Base-by-base conservation (phyloP, 2,329 filamentous ascomycete genomes). In the Torrubiellomyces zombiae region DNA sequence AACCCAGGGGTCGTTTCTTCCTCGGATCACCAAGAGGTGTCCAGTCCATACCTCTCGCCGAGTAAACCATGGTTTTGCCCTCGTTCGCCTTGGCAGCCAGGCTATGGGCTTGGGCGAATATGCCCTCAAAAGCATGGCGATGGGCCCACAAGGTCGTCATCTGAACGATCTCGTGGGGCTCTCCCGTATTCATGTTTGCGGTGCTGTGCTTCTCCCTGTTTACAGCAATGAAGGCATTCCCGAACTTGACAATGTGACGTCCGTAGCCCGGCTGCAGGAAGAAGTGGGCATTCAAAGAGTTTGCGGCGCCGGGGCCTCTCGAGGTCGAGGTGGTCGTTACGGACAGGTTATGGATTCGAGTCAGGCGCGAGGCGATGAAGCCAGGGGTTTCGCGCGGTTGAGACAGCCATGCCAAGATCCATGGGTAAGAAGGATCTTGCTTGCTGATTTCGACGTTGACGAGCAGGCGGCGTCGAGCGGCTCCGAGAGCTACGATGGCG, bases 361-460 rank as follows among this genome's bases (percentile, higher is more conserved):
- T 73, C 26, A 75, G 45, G 20, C 59, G 62, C 16, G 56, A 63
- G 12, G 62, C 60, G 18, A 75, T 53, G 42, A 63, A 76, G 32
- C 61, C 79, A 38, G 42, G 57, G 43, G 59, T 51, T 27, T 72
- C 64, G 25, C 83, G 80, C 35, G 82, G 81, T 28, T 81, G 67
- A 6, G 83, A 85, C 48, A 98, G 78, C 85, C 89, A 98, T 35
- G 85, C 75, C 7, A 98, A 63, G 20, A 98, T 72, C 86, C 85
- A 95, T 20, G 74, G 74, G 47, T 95, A 98, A 2, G 86, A 85
- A 21, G 82, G 73, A 53, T 98, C 89, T 41, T 86, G 80, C 45
- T 82, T 79, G 49, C 80, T 86, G 50, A 98, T 93, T 52, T 98
- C 89, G 41, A 98, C 73, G 42, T 94, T 83, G 40, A 95, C 81